A percentile compares a stretch with the other conserved stretches of the same genome.
Evolutionary conservation across 2,329 filamentous ascomycete genomes (phyloP).

Genomic region (Karstenula rhodostoma): DNA sequence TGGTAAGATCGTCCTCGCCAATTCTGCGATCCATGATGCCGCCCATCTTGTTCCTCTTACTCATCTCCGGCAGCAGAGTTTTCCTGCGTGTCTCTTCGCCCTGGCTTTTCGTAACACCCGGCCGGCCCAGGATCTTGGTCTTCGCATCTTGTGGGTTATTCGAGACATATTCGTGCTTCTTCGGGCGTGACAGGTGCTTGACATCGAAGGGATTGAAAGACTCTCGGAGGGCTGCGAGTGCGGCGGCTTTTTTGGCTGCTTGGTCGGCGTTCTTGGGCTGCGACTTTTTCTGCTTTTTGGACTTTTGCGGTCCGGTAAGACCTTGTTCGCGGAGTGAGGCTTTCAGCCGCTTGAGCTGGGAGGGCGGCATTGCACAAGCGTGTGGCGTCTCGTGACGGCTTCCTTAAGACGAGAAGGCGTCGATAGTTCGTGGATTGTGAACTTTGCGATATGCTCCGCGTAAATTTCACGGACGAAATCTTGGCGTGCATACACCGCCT

Average conservation of each 20-base stretch:
- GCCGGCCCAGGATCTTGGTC: slow-evolving; percentile 70
- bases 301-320: slow-evolving; percentile 88
- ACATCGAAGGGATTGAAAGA: slow-evolving; percentile 98
- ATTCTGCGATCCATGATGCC: slow-evolving; percentile 93
- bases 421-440: not conserved
- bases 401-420: not conserved
- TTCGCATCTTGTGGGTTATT: slow-evolving; percentile 63
- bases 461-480: slow-evolving; percentile 11
- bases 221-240: slow-evolving; percentile 86
- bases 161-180: slow-evolving; percentile 86
- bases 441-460: slow-evolving; percentile 11
- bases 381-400: not conserved
- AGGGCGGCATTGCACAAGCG: slow-evolving; percentile 78
- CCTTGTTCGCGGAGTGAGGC: slow-evolving; percentile 88
- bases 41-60: slow-evolving; percentile 87
- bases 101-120: slow-evolving; percentile 82
- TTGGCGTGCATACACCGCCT: slow-evolving; percentile 10
- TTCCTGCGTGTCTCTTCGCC: slow-evolving; percentile 87
- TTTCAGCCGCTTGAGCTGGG: slow-evolving; percentile 95
- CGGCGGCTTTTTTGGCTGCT: slow-evolving; percentile 77
- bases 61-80: slow-evolving; percentile 89
- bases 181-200: slow-evolving; percentile 77
- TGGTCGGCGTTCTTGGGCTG: slow-evolving; percentile 75
- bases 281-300: slow-evolving; percentile 87
- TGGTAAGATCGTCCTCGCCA: slow-evolving; percentile 91